Base-by-base conservation (phyloP, 2,329 filamentous ascomycete species). In the Macrophomina phaseolina region DNA sequence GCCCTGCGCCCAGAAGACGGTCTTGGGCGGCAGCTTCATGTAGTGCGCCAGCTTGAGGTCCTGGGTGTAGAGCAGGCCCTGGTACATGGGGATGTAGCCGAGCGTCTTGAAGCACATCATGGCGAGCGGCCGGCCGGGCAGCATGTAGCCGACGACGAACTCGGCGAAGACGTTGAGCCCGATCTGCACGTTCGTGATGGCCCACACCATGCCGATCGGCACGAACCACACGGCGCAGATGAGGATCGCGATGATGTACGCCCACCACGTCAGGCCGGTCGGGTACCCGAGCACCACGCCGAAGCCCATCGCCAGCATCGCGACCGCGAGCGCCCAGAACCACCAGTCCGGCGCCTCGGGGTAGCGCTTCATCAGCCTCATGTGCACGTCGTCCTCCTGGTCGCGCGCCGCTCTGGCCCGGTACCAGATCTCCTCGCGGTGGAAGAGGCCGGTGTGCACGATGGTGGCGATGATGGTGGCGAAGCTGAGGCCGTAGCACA, bases 261-360 rank as follows among this genome's bases (percentile, higher is more conserved):
- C 87, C 90, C 90, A 93, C 89, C 89, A 91, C 1, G 84, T 82
- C 68, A 92, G 79, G 68, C 91, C 88, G 14, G 91, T 92, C 0
- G 87, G 86, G 72, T 87, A 92, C 1, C 78, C 82, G 4, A 82
- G 73, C 1, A 78, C 75, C 2, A 82, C 80, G 5, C 79, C 83
- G 0, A 86, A 75, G 0, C 79, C 80, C 0, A 88, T 74, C 1
- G 74, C 84, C n/a, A 87, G 77, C 76, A 86, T 85, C 63, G 81
- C 28, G 3, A 80, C 67, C 28, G 84, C 81, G n/a, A 85, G 76
- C 6, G 68, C 69, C 0, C 73, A 71, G 66, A 87, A 89, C 86
- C 86, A 89, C 84, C 84, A 88, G 45, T 83, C 74, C 0, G 87
- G 87, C 0, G 82, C 84, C 42, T 84, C 78, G 67, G 81, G 81